Evolutionary conservation across 345 rosid genomes (phyloP).

Genomic region (Eucalyptus tenuipes): DNA sequence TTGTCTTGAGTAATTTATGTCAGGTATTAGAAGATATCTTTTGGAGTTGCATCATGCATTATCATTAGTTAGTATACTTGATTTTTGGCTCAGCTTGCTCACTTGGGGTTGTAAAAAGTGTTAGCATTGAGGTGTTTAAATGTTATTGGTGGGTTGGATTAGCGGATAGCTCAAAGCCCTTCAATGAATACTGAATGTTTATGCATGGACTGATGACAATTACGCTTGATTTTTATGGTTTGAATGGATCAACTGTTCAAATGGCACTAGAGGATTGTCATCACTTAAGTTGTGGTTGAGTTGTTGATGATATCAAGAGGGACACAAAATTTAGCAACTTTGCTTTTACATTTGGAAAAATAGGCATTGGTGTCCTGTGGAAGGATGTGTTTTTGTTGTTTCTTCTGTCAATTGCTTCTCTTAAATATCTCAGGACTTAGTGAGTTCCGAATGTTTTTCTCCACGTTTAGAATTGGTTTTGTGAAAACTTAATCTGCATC

Average conservation of each 20-base stretch:
- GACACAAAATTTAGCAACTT: background rate
- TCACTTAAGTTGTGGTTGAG: background rate
- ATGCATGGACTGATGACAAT: background rate
- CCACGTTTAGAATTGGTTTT: fast-evolving
- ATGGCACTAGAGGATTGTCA: background rate
- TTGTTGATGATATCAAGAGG: background rate
- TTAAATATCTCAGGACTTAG: background rate
- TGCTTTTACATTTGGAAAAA: background rate
- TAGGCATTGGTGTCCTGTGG: background rate
- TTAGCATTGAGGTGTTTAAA: background rate
- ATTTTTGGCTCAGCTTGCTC: background rate
- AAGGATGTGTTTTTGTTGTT: background rate
- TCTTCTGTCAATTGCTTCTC: background rate
- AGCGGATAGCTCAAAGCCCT: background rate
- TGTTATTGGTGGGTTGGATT: background rate
- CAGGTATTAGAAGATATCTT: background rate
- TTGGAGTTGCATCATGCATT: background rate
- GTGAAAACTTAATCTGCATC: background rate
- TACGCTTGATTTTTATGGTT: background rate
- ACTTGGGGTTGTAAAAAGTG: background rate
- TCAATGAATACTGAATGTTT: background rate
- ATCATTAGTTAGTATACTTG: background rate
- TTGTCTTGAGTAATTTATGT: background rate
- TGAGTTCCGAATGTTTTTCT: background rate
- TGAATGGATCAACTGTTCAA: background rate